Evolutionary conservation across 2,329 filamentous ascomycete species (phyloP).

Genomic region (Blastomyces gilchristii): DNA sequence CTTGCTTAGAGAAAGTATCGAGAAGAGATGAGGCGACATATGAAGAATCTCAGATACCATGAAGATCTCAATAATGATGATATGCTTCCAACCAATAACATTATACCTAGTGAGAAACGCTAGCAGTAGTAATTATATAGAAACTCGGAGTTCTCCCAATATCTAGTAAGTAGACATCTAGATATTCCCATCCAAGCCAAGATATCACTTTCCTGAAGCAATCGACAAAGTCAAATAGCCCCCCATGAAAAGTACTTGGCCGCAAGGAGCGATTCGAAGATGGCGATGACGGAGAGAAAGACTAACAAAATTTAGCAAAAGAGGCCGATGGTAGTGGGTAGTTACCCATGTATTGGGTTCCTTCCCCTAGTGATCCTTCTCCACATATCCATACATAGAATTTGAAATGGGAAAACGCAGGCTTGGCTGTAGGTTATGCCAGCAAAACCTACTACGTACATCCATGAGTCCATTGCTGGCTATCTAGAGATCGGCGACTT

Average conservation of each 20-base stretch:
- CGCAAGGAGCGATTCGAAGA: neutral
- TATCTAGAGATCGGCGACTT: neutral
- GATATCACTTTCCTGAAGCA: neutral
- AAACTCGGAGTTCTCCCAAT: neutral
- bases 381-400: neutral
- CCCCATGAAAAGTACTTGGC: neutral
- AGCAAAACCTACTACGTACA: neutral
- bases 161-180: neutral
- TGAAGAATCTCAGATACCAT: neutral
- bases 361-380: neutral
- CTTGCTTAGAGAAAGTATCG: neutral
- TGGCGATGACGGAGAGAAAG: neutral
- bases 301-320: neutral
- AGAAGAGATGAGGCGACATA: neutral
- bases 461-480: neutral
- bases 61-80: neutral
- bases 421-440: neutral
- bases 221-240: neutral
- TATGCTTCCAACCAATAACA: neutral
- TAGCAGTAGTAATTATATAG: neutral
- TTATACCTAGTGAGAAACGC: neutral
- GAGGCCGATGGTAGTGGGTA: neutral
- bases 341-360: neutral
- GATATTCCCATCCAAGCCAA: neutral
- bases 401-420: neutral